Base-by-base conservation (phyloP, 2,329 filamentous ascomycete species). In the Chaetothyriales sp. region DNA sequence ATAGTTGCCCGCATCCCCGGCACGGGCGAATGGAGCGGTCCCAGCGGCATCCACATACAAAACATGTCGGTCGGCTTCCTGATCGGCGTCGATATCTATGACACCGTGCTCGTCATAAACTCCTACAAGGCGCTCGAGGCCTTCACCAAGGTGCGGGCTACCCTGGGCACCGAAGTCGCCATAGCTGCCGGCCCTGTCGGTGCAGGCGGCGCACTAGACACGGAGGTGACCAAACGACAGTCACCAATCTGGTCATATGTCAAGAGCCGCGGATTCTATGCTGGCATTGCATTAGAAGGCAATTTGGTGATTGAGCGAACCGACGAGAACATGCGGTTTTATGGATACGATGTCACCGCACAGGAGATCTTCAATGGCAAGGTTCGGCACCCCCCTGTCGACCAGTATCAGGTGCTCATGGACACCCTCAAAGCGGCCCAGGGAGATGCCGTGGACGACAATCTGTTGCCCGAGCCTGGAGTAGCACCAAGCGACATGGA, bases 101-200 rank as follows among this genome's bases (percentile, higher is more conserved):
- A 96, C 65, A 95, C 89, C 62, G 84, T 96, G 12, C 77, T 95
- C 7, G 84, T 95, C 36, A 89, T 95, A 63, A 95, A 94, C 69
- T 88, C 84, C 44, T 79, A 85, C 45, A 77, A 86, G 51, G 87
- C 88, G 5, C 71, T 96, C 46, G 84, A 95, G 58, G 80, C 84
- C 0, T 93, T 95, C 63, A 87, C 85, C 36, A 82, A 81, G 52
- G 71, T 90, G 2, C 78, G 83, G 49, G 80, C 87, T 50, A 92
- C 85, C 0, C 71, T 96, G 2, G 89, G 89, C 5, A 81, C 84
- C 45, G 87, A 95, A 64, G 76, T 94, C 49, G 82, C 79, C 55
- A 79, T 87, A 22, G 78, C 81, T 5, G 79, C 82, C 6, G 89
- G 89, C 1, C 89, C 89, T 0, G 76, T 92, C 72, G 61, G 87